A percentile compares a stretch with the other conserved stretches of the same genome.
Conservation (phyloP, 2,329 filamentous ascomycete genomes). For the Sclerotinia sclerotiorum region DNA sequence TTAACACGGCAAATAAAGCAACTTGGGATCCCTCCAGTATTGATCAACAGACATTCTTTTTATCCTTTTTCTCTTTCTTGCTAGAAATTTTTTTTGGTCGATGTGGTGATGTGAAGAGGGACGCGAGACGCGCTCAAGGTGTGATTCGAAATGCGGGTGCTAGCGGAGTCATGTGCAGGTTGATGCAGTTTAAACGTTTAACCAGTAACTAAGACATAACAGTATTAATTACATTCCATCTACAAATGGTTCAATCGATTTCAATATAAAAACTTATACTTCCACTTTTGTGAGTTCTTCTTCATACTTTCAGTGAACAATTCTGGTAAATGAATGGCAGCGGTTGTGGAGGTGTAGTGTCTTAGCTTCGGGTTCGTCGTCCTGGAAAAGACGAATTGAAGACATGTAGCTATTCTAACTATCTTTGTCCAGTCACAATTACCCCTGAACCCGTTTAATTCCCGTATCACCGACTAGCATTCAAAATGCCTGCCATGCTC, state of each 20-base stretch:
- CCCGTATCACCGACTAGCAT: slow-evolving; percentile 15
- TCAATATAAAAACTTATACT: background rate
- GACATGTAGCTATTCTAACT: slow-evolving; percentile 12
- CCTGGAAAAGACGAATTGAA: background rate
- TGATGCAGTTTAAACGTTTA: no score
- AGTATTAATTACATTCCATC: no score
- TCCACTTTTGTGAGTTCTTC: background rate
- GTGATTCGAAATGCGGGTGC: no score
- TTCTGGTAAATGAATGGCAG: slow-evolving; percentile 1
- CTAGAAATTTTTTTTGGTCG: no score
- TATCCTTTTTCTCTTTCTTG: no score
- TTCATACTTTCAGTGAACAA: slow-evolving; percentile 1
- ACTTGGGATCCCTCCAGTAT: no score
- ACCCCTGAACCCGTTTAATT: slow-evolving; percentile 16
- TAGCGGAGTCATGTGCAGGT: no score
- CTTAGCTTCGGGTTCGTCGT: slow-evolving; percentile 1
- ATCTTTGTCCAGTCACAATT: background rate
- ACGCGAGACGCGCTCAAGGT: no score
- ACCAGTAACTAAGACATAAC: no score
- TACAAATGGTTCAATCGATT: background rate
- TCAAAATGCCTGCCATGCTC: slow-evolving; percentile 58
- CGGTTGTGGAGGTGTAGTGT: background rate
- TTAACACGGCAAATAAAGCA: no score
- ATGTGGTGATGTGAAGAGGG: no score
- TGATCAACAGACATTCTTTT: no score